A percentile compares a stretch with the other conserved stretches of the same genome.
phyloP scores from a whole-genome alignment of 805 yeast species.

The Monosporozyma siamensis region DNA sequence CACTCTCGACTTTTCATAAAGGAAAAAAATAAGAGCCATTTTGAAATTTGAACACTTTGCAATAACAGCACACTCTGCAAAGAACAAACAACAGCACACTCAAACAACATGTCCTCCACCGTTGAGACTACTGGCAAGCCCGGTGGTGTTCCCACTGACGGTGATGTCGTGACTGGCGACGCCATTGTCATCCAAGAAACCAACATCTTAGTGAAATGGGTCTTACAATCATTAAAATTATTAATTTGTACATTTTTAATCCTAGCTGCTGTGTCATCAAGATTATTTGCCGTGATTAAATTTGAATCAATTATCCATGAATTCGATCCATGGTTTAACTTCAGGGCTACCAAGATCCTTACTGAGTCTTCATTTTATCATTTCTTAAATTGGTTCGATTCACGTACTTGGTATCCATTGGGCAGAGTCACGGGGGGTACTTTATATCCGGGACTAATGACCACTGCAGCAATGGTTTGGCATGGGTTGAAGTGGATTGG shows the following conservation, averaged over 20 bases:
- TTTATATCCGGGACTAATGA: constrained; percentile 95
- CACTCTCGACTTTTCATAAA: too few relatives aligned
- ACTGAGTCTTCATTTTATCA: constrained; percentile 78
- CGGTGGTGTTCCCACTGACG: too few relatives aligned
- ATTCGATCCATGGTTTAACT: constrained; percentile 95
- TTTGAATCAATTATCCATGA: constrained; percentile 97
- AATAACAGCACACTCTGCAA: too few relatives aligned
- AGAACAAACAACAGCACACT: too few relatives aligned
- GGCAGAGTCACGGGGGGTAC: constrained; percentile 99
- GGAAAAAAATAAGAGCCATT: too few relatives aligned
- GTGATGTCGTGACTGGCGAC: background rate
- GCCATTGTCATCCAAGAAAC: background rate
- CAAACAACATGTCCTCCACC: too few relatives aligned
- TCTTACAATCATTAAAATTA: constrained; percentile 38
- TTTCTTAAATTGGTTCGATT: constrained; percentile 96
- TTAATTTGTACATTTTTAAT: constrained; percentile 68
- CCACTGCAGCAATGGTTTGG: constrained; percentile 88
- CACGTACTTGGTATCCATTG: constrained; percentile 97
- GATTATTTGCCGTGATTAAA: constrained; percentile 92
- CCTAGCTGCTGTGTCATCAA: constrained; percentile 79
- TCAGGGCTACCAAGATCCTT: constrained; percentile 88
- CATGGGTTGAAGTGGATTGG: constrained; percentile 53
- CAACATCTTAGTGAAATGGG: constrained; percentile 6
- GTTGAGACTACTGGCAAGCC: too few relatives aligned
- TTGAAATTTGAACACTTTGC: too few relatives aligned